Evolutionary conservation across 768 basidiomycete genomes (phyloP), one percentile per base, ranked within the genome.

Genomic region (Kwoniella botswanensis): DNA sequence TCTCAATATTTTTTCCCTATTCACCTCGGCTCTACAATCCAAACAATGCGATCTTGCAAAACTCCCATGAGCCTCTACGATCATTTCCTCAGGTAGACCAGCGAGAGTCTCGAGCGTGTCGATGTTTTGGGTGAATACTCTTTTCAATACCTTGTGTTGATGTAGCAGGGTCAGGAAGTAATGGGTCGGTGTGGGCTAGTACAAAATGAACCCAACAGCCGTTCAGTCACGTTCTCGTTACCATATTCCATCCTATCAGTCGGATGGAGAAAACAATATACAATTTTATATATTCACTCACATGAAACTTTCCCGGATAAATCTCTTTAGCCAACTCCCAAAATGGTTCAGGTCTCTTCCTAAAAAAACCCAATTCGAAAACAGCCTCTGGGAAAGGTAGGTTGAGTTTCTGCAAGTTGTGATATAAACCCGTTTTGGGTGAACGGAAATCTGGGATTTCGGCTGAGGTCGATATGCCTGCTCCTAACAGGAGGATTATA

Each of bases 41-140:
- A 98, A 89, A 74, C 97, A 99, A 63, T 88, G 86, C 65, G 96
- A 92, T 1, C 86, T 85, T 0, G 96, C 96, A 75, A 98, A 99
- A 74, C 92, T 94, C 2, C 96, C 97, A 78, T 99, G 97, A 0
- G 97, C 97, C 84, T 98, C 96, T 59, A 98, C 87, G 71, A 98
- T 90, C 80, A 89, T 89, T 42, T 88, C 84, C 0, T 83, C 86
- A 0, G 92, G 89, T 0, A 97, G 87, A 5, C 93, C 93, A 0
- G 93, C 93, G 5, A 89, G 87, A 2, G 92, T 88, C 80, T 98
- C 96, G 15, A 98, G 88, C 0, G 93, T 95, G 81, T 98, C 95
- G 66, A 94, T 85, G 64, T 85, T 85, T 67, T 85, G 84, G 15
- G 84, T 79, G 75, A 83, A 85, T 58, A 83, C 74, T 15, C 82